Evolutionary conservation across 129 eudicot genomes (phyloP), one percentile per base, ranked within the genome.

Genomic region (Helianthus annuus): DNA sequence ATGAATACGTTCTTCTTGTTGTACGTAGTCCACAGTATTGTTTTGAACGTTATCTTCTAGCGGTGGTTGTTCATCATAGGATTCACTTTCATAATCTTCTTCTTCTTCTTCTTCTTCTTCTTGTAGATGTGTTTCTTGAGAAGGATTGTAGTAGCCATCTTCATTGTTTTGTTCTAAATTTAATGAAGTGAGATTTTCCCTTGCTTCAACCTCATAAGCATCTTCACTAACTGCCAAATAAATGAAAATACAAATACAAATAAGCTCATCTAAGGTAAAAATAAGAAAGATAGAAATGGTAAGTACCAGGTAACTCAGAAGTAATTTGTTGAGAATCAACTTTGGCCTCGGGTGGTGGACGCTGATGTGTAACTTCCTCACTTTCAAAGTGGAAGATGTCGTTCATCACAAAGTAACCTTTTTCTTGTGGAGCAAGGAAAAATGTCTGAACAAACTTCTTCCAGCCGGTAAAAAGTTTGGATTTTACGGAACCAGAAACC

Each of bases 351-450:
- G 85, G 81, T 9, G 66, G 71, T 34, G 84, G 74, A 64, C 49
- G 71, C 69, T 87, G 95, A 63, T 78, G 73, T 34, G 59, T 68
- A 2, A 51, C 80, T 52, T 83, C 92, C 14, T 87, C 92, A 65
- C 57, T 83, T 10, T 71, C 77, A 82, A 83, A 85, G 56, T 92
- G 95, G 63, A 93, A 93, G 70, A 93, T 81, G 68, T 93, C 98
- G 64, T 89, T 93, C 75, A 87, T 78, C 24, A 93, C 90, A 84
- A 82, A 93, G 70, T 79, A 93, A 39, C 96, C 98, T 40, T 82
- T 87, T 79, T 89, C 96, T 65, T 93, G 96, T 2, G 98, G 96
- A 40, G 98, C 96, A 73, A 93, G 95, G 74, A 93, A 81, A 75
- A 93, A 93, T 32, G 92, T 93, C 85, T 89, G 90, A 71, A 84